These are phyloP conservation scores for Porogramme epimiltina DNA, from an alignment of 1,284 basidiomycete species.

Conservation along the genomic window DNA sequence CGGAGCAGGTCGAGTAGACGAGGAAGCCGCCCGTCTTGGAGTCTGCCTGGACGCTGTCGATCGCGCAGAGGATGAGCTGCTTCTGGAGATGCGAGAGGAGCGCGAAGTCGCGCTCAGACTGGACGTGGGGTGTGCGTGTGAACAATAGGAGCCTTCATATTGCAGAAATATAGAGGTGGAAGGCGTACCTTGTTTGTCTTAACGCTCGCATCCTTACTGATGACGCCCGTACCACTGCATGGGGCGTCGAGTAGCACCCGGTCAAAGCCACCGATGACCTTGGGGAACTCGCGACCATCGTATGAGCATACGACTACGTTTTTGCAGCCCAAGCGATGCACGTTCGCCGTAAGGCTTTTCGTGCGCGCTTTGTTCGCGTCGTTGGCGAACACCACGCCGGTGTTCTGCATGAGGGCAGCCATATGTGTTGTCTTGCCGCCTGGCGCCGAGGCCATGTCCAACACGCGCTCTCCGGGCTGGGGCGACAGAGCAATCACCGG, in stretches of 20 bases:
- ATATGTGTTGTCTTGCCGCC: conserved; percentile 98
- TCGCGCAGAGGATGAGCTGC: conserved; percentile 96
- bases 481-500: conserved; percentile 96
- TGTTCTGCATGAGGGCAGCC: conserved; percentile 96
- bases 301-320: conserved; percentile 98
- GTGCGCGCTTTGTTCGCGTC: conserved; percentile 95
- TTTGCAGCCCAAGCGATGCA: conserved; percentile 96
- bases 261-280: conserved; percentile 98
- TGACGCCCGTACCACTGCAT: conserved; percentile 97
- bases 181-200: conserved; percentile 92
- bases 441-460: conserved; percentile 99
- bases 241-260: conserved; percentile 96
- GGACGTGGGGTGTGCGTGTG: conserved; percentile 1
- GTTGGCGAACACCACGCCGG: conserved; percentile 97
- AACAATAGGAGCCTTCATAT: conserved; percentile 3
- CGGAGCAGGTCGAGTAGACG: conserved; percentile 98
- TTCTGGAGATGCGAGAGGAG: conserved; percentile 97
- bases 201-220: conserved; percentile 96
- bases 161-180: neutral
- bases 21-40: conserved; percentile 93
- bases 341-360: conserved; percentile 95
- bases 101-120: conserved; percentile 95
- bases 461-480: conserved; percentile 90
- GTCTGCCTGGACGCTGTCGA: conserved; percentile 91
- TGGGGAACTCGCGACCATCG: conserved; percentile 98